Conservation (phyloP, 805 yeast species). For the Kodamaea sagamina region DNA sequence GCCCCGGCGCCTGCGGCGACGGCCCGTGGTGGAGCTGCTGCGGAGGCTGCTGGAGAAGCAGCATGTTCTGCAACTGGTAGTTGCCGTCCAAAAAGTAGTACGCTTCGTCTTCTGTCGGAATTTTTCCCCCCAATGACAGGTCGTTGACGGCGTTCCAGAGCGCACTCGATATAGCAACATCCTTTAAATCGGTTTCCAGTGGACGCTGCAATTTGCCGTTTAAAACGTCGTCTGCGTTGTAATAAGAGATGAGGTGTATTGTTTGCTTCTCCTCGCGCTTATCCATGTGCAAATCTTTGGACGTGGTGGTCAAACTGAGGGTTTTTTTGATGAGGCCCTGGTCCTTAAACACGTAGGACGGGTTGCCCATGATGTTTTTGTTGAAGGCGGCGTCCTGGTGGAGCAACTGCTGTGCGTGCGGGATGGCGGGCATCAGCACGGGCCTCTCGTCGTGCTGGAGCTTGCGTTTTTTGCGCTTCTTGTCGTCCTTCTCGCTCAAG, state of each 20-base stretch:
- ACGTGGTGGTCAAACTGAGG: constrained; percentile 47
- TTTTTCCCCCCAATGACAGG: constrained; percentile 59
- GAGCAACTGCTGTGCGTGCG: constrained; percentile 5
- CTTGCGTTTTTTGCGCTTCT: constrained; percentile 40
- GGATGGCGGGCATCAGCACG: constrained; percentile 8
- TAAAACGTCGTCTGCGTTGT: constrained; percentile 71
- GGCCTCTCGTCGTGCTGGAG: constrained; percentile 12
- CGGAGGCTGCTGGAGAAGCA: constrained; percentile 24
- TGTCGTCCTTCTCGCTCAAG: constrained; percentile 43
- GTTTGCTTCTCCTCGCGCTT: constrained; percentile 42
- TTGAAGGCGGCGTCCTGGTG: constrained; percentile 13
- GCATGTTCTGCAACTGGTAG: constrained; percentile 45
- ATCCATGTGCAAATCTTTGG: constrained; percentile 29
- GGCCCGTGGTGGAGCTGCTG: constrained; percentile 12
- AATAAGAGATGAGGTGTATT: constrained; percentile 78
- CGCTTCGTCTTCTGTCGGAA: constrained; percentile 51
- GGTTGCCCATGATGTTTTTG: constrained; percentile 39
- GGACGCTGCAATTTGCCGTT: constrained; percentile 60
- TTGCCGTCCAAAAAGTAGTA: constrained; percentile 48
- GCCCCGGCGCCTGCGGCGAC: constrained; percentile 10
- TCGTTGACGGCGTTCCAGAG: constrained; percentile 60
- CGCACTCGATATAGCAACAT: constrained; percentile 47
- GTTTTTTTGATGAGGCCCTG: constrained; percentile 84
- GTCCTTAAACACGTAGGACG: constrained; percentile 64
- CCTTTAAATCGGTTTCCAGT: constrained; percentile 52